These are phyloP conservation scores for Lentithecium fluviatile DNA, from an alignment of 495 filamentous ascomycete species.

Conservation along the genomic window DNA sequence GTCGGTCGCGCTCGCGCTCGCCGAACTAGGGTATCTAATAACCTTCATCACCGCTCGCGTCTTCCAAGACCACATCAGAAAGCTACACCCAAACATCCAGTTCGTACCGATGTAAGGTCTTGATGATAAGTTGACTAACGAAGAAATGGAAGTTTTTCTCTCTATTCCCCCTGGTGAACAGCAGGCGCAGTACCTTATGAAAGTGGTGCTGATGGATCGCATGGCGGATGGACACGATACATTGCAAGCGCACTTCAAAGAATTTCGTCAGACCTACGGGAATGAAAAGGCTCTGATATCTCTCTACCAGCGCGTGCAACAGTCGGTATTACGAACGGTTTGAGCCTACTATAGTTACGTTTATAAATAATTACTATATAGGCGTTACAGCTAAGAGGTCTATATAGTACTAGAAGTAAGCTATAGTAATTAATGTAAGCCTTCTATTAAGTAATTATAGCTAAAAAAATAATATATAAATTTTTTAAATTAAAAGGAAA, in stretches of 20 bases:
- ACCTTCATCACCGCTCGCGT: constrained; percentile 15
- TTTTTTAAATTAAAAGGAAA: too few relatives aligned
- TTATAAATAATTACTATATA: too few relatives aligned
- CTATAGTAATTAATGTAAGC: too few relatives aligned
- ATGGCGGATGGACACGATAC: constrained; percentile 5
- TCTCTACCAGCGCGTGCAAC: too few relatives aligned
- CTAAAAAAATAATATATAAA: too few relatives aligned
- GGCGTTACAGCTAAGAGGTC: too few relatives aligned
- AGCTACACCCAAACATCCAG: constrained; percentile 13
- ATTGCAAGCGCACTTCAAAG: constrained; percentile 6
- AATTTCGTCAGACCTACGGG: constrained; percentile 12
- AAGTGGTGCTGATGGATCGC: constrained; percentile 10
- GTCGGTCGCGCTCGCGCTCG: constrained; percentile 10
- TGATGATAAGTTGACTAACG: constrained; percentile 16
- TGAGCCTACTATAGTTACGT: too few relatives aligned
- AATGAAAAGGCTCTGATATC: background rate
- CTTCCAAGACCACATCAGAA: constrained; percentile 4
- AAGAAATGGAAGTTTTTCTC: constrained; percentile 9
- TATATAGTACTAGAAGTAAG: too few relatives aligned
- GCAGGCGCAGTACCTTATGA: constrained; percentile 9
- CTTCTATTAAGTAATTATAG: too few relatives aligned
- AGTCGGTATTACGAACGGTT: too few relatives aligned
- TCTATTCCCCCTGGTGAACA: constrained; percentile 6
- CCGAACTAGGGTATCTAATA: constrained; percentile 16
- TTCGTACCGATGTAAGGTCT: constrained; percentile 7